Percentiles rank a stretch among this genome's conserved stretches.
Conservation (phyloP, 2,329 filamentous ascomycete genomes). For the Coccinonectria pachysandricola region DNA sequence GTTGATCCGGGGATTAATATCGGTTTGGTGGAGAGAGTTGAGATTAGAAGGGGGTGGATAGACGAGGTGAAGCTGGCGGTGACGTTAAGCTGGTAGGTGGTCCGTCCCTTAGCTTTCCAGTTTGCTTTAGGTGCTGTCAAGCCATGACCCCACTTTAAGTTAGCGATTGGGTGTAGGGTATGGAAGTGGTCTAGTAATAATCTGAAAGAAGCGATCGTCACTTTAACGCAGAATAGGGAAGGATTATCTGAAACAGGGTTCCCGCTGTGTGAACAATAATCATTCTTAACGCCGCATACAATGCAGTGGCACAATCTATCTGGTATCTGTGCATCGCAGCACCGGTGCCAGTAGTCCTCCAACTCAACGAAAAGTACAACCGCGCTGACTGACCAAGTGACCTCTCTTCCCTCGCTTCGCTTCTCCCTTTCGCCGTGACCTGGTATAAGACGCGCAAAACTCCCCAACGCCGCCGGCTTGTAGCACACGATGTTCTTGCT, state of each 20-base stretch:
- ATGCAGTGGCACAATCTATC: no score
- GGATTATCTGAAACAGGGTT: no score
- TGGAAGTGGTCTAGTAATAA: constrained; percentile 1
- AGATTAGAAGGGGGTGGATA: background rate
- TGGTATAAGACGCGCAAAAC: constrained; percentile 6
- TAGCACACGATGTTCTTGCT: constrained; percentile 2
- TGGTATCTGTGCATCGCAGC: constrained; percentile 5
- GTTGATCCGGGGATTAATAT: no score
- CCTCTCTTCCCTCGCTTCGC: constrained; percentile 1
- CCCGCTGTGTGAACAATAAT: constrained; percentile 3
- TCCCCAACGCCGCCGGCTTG: constrained; percentile 16
- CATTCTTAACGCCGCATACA: background rate
- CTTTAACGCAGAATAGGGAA: constrained; percentile 12
- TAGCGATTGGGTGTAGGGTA: constrained; percentile 1
- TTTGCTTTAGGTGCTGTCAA: no score
- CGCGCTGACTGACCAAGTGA: constrained; percentile 2
- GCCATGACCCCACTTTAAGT: no score
- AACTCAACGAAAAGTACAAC: constrained; percentile 2
- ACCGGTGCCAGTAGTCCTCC: constrained; percentile 1
- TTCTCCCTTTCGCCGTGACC: constrained; percentile 1
- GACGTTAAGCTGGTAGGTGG: background rate
- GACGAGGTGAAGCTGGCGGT: background rate
- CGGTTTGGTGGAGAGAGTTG: constrained; percentile 1
- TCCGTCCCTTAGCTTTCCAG: no score
- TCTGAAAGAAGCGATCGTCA: constrained; percentile 13